Evolutionary conservation across 208 protist genomes (phyloP).

Genomic region (Herpetomonas muscarum): DNA sequence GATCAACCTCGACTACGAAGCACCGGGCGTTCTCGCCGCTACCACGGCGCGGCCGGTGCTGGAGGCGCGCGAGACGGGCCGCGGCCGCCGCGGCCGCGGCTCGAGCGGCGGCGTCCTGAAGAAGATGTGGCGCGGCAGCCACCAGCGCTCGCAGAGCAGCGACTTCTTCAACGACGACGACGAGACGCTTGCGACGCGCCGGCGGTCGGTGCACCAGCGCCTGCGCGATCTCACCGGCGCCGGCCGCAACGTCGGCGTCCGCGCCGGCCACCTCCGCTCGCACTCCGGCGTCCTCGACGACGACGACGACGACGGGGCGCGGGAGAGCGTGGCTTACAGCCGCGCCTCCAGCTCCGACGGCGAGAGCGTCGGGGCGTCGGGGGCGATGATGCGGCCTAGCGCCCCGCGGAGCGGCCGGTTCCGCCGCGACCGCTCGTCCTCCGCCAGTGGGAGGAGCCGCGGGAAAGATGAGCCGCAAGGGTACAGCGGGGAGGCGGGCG

Average conservation of each 20-base stretch:
- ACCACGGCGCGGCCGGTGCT: slow-evolving; percentile 23
- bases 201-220: slow-evolving; percentile 15
- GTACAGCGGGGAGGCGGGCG: not conserved
- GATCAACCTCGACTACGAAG: slow-evolving; percentile 19
- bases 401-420: no score
- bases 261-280: slow-evolving; percentile 11
- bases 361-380: not conserved
- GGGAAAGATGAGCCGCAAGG: no score
- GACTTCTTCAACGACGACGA: slow-evolving; percentile 37
- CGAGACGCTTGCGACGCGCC: slow-evolving; percentile 11
- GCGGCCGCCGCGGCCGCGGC: slow-evolving; percentile 12
- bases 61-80: slow-evolving; percentile 4
- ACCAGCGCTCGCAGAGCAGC: not conserved
- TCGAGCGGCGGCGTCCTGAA: slow-evolving; percentile 1
- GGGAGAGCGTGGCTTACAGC: not conserved
- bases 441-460: no score
- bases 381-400: no score
- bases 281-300: slow-evolving; percentile 6
- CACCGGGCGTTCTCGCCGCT: slow-evolving; percentile 27
- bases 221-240: slow-evolving; percentile 24
- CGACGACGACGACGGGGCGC: slow-evolving; percentile 10
- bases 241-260: slow-evolving; percentile 33
- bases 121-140: slow-evolving; percentile 2
- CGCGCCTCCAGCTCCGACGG: not conserved
- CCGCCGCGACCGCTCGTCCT: no score